phyloP scores from a whole-genome alignment of 2,329 filamentous ascomycete species.

The Apiospora pterosperma region DNA sequence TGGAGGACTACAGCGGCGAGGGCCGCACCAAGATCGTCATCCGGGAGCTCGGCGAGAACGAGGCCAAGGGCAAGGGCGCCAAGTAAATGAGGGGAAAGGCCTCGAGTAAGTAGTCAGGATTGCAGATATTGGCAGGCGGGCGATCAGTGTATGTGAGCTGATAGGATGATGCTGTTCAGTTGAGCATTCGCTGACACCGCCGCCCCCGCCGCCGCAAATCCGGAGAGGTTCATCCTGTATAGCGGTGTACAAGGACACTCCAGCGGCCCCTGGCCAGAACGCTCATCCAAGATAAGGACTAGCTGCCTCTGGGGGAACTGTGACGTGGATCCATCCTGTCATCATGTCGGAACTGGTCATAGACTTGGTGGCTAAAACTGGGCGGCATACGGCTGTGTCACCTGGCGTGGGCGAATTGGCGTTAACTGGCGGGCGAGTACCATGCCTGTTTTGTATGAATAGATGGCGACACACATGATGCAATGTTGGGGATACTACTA shows the following conservation, averaged over 20 bases:
- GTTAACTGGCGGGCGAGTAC: slow-evolving; percentile 8
- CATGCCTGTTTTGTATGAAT: slow-evolving; percentile 4
- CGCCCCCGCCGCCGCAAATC: not conserved
- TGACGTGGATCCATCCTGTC: not conserved
- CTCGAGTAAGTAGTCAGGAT: not conserved
- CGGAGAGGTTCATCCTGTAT: not conserved
- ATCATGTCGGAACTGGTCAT: not conserved
- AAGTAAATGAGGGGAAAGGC: slow-evolving; percentile 44
- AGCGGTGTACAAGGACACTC: not conserved
- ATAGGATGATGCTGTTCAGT: not conserved
- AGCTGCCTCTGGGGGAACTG: not conserved
- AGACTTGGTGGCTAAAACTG: not conserved
- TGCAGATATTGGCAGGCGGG: not conserved
- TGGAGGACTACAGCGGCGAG: slow-evolving; percentile 71
- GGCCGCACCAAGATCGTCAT: slow-evolving; percentile 77
- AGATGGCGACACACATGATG: not conserved
- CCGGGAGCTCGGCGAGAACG: slow-evolving; percentile 78
- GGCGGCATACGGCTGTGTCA: not conserved
- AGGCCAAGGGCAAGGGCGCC: slow-evolving; percentile 80
- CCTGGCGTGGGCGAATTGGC: slow-evolving; percentile 7
- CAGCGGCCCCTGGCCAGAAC: not conserved
- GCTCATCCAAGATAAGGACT: not conserved
- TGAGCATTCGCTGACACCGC: not conserved
- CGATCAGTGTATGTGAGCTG: not conserved
- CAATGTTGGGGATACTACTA: not conserved